Percentiles rank a stretch among this genome's conserved stretches.
Evolutionary conservation across 306 rosid species (phyloP).

Genomic region (Gleditsia sinensis): DNA sequence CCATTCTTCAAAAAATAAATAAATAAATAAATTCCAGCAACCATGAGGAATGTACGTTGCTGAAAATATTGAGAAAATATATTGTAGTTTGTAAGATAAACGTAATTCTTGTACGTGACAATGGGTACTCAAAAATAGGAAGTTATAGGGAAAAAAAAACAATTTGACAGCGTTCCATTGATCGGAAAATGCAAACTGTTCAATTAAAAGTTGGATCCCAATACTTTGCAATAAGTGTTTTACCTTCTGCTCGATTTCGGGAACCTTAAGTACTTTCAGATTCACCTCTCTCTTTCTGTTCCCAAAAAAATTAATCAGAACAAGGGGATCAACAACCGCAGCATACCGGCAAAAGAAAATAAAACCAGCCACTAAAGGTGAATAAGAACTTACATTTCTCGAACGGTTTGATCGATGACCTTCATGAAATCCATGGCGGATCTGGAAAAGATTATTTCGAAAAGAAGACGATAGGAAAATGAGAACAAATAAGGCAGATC

Average conservation of each 20-base stretch:
- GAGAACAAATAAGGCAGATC: background rate
- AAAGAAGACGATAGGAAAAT: background rate
- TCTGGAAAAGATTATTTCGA: slow-evolving; percentile 39
- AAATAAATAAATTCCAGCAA: slow-evolving; percentile 14
- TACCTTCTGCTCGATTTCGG: slow-evolving; percentile 99
- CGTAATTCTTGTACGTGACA: background rate
- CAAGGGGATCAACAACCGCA: slow-evolving; percentile 12
- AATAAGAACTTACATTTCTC: slow-evolving; percentile 76
- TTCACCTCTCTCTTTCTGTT: slow-evolving; percentile 98
- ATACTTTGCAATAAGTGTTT: background rate
- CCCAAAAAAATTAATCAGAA: slow-evolving; percentile 29
- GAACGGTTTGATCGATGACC: slow-evolving; percentile 98
- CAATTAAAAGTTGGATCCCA: background rate
- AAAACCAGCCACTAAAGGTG: background rate
- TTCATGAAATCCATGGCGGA: slow-evolving; percentile 97
- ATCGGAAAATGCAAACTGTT: background rate
- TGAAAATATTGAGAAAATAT: background rate
- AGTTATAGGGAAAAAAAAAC: background rate
- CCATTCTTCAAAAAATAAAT: too few relatives aligned
- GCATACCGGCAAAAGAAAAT: background rate
- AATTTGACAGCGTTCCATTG: background rate
- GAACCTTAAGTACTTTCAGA: slow-evolving; percentile 96
- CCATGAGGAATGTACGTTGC: background rate
- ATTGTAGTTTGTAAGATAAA: background rate
- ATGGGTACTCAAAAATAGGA: slow-evolving; percentile 18